phyloP scores from a whole-genome alignment of 768 basidiomycete genomes.

The Bullera alba region DNA sequence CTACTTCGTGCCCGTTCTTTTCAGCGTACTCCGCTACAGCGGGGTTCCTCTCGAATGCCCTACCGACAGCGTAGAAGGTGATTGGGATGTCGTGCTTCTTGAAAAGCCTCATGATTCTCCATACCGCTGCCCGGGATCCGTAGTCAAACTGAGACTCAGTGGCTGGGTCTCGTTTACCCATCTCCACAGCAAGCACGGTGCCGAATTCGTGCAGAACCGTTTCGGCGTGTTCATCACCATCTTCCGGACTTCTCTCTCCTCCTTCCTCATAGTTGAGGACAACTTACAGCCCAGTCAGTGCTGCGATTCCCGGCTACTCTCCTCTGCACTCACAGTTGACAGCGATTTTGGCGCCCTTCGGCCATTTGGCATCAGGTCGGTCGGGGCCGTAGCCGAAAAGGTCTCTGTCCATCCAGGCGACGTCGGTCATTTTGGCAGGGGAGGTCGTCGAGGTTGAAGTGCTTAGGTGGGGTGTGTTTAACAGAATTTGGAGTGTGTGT shows the following conservation, averaged over 20 bases:
- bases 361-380: constrained; percentile 30
- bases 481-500: too few relatives aligned
- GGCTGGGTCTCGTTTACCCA: constrained; percentile 19
- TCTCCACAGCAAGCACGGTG: constrained; percentile 7
- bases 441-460: background rate
- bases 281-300: background rate
- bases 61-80: constrained; percentile 39
- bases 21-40: constrained; percentile 22
- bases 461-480: too few relatives aligned
- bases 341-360: constrained; percentile 28
- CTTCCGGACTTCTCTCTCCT: constrained; percentile 16
- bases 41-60: constrained; percentile 32
- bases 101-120: constrained; percentile 34
- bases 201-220: constrained; percentile 23
- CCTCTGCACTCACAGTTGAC: constrained; percentile 15
- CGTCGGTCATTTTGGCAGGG: constrained; percentile 5
- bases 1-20: constrained; percentile 31
- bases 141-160: constrained; percentile 35
- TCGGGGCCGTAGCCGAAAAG: constrained; percentile 29
- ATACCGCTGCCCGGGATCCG: constrained; percentile 35
- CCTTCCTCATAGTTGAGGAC: constrained; percentile 23
- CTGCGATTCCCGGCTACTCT: background rate
- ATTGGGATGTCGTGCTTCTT: constrained; percentile 34
- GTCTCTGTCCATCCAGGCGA: constrained; percentile 19
- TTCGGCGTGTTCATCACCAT: constrained; percentile 24